These are phyloP conservation scores for Hypholoma sublateritium DNA, from an alignment of 768 basidiomycete species.

Conservation along the genomic window DNA sequence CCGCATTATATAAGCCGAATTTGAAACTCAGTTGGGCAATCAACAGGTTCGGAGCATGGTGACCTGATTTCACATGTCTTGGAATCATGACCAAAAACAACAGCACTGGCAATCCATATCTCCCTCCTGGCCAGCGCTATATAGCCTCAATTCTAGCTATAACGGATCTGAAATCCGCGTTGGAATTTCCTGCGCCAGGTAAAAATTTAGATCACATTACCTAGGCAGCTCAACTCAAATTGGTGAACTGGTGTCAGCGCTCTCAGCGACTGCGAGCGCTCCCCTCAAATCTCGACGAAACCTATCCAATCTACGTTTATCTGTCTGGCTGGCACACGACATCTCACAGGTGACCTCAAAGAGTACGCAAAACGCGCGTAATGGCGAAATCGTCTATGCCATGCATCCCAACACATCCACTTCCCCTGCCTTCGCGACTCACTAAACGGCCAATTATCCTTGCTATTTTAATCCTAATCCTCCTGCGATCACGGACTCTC, in stretches of 20 bases:
- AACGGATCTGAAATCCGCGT: not conserved
- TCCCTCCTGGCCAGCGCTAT: not conserved
- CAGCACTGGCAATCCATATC: not conserved
- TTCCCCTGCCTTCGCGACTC: conserved; percentile 14
- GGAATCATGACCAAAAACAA: not conserved
- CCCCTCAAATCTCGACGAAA: not conserved
- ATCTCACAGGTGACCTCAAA: not conserved
- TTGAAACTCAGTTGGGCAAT: not conserved
- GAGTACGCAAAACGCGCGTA: no score
- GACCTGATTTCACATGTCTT: conserved; percentile 8
- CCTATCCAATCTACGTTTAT: not conserved
- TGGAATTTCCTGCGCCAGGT: not conserved
- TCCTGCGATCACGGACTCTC: conserved; percentile 48
- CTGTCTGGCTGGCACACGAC: not conserved
- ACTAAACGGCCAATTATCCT: conserved; percentile 34
- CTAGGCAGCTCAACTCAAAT: not conserved
- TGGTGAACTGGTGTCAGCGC: no score
- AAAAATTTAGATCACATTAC: not conserved
- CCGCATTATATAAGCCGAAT: no score
- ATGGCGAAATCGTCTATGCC: conserved; percentile 17
- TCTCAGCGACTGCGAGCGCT: no score
- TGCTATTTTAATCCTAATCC: conserved; percentile 44
- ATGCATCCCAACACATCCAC: conserved; percentile 12
- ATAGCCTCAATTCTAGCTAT: not conserved
- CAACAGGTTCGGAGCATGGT: not conserved